phyloP scores from a whole-genome alignment of 108 stramenopile species.

The Mediolabrus comicus region DNA sequence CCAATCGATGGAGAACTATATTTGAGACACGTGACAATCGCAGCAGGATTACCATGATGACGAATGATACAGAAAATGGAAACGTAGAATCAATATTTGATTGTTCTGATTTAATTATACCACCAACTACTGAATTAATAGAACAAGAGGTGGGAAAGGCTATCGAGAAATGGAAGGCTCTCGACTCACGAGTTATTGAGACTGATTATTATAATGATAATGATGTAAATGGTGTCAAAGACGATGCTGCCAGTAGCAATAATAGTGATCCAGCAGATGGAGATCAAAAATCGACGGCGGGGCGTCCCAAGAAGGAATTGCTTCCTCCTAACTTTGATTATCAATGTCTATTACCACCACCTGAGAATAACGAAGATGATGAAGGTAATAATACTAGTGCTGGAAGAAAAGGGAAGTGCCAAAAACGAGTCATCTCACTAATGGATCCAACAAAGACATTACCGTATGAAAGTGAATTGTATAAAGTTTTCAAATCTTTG shows the following conservation, averaged over 20 bases:
- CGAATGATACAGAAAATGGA: not conserved
- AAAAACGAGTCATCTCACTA: slow-evolving; percentile 41
- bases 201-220: slow-evolving; percentile 6
- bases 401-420: not conserved
- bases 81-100: slow-evolving; percentile 56
- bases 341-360: slow-evolving; percentile 5
- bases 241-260: slow-evolving; percentile 1
- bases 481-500: slow-evolving; percentile 65
- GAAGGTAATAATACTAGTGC: not conserved
- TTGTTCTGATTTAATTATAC: slow-evolving; percentile 52
- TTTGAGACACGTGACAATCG: slow-evolving; percentile 9
- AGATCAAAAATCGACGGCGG: slow-evolving; percentile 1
- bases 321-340: slow-evolving; percentile 44
- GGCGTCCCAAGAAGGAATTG: slow-evolving; percentile 18
- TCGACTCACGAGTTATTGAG: slow-evolving; percentile 47
- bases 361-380: not conserved
- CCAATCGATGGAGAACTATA: slow-evolving; percentile 19
- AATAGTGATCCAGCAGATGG: slow-evolving; percentile 6
- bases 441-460: slow-evolving; percentile 41
- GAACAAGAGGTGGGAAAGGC: slow-evolving; percentile 30
- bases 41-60: not conserved
- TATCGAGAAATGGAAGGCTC: slow-evolving; percentile 50
- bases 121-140: slow-evolving; percentile 40
- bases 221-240: not conserved
- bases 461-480: slow-evolving; percentile 73